Evolutionary conservation across 1,284 basidiomycete species (phyloP).

Genomic region (Heterobasidion irregulare): DNA sequence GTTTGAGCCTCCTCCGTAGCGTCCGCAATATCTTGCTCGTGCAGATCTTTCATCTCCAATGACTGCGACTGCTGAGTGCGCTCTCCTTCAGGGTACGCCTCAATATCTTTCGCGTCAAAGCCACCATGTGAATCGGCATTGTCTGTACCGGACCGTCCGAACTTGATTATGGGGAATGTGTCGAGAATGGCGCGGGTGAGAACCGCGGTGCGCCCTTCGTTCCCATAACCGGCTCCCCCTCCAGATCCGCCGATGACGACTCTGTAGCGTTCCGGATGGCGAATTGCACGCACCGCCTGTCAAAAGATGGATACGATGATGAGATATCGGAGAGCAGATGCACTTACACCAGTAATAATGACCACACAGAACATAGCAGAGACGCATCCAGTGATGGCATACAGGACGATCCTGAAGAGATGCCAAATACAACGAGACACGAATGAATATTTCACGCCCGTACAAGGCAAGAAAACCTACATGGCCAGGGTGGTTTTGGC

Average conservation of each 20-base stretch:
- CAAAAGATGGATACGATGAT: slow-evolving; percentile 7
- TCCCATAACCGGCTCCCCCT: slow-evolving; percentile 27
- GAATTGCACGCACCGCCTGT: slow-evolving; percentile 72
- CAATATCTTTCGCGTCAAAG: slow-evolving; percentile 5
- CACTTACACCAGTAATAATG: slow-evolving; percentile 66
- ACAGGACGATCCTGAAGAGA: slow-evolving; percentile 67
- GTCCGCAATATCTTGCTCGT: not conserved
- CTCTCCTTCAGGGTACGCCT: slow-evolving; percentile 15
- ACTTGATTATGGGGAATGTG: slow-evolving; percentile 90
- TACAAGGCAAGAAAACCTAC: slow-evolving; percentile 26
- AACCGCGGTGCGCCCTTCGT: slow-evolving; percentile 70
- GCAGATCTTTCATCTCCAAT: slow-evolving; percentile 1
- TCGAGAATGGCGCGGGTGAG: slow-evolving; percentile 87
- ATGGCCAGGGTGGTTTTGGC: slow-evolving; percentile 67
- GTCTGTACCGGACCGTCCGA: slow-evolving; percentile 30
- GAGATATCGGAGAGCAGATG: not conserved
- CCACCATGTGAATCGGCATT: not conserved
- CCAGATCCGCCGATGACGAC: slow-evolving; percentile 33
- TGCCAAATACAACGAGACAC: not conserved
- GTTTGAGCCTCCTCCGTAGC: not conserved
- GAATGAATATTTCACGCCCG: slow-evolving; percentile 5
- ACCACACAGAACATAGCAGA: slow-evolving; percentile 76
- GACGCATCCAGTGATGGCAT: slow-evolving; percentile 80
- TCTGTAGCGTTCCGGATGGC: slow-evolving; percentile 89
- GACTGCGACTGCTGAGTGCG: not conserved